Percentiles rank a stretch among this genome's conserved stretches.
phyloP scores from a whole-genome alignment of 2,329 filamentous ascomycete genomes.

The Tolypocladium amazonense region DNA sequence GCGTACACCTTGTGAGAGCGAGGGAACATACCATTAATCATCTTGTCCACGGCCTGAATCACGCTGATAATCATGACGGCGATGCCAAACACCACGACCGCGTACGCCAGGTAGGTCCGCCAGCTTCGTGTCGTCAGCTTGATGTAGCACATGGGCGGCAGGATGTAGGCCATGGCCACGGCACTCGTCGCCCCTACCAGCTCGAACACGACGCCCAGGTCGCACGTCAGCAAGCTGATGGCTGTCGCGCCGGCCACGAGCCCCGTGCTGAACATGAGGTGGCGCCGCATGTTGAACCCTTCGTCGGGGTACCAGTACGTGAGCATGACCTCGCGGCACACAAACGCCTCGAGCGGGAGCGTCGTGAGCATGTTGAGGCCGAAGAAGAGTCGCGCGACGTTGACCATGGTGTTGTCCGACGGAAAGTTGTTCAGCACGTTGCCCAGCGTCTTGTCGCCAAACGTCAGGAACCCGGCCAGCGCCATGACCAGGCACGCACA shows the following conservation, averaged over 20 bases:
- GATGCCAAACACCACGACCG: constrained; percentile 67
- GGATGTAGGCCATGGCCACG: constrained; percentile 86
- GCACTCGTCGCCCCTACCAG: constrained; percentile 92
- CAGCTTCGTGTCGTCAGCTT: constrained; percentile 73
- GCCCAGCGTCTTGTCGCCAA: constrained; percentile 82
- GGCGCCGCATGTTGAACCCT: constrained; percentile 72
- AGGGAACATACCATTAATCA: constrained; percentile 35
- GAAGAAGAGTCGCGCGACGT: constrained; percentile 88
- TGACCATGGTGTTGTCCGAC: constrained; percentile 81
- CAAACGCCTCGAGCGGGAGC: constrained; percentile 90
- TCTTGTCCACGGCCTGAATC: constrained; percentile 60
- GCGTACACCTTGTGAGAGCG: neutral
- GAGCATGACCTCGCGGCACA: constrained; percentile 93
- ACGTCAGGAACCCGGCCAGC: constrained; percentile 80
- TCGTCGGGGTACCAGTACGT: constrained; percentile 64
- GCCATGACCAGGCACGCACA: constrained; percentile 86
- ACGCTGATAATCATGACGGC: constrained; percentile 74
- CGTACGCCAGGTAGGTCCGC: constrained; percentile 62
- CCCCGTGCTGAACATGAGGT: constrained; percentile 75
- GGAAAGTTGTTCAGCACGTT: constrained; percentile 99
- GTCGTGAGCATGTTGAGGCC: constrained; percentile 98
- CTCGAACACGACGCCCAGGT: constrained; percentile 90
- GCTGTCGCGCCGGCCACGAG: constrained; percentile 71
- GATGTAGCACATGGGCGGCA: constrained; percentile 91
- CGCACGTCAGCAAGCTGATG: constrained; percentile 77